Evolutionary conservation across 31 red algal genomes (phyloP).

Genomic region (Bonnemaisonia californica): DNA sequence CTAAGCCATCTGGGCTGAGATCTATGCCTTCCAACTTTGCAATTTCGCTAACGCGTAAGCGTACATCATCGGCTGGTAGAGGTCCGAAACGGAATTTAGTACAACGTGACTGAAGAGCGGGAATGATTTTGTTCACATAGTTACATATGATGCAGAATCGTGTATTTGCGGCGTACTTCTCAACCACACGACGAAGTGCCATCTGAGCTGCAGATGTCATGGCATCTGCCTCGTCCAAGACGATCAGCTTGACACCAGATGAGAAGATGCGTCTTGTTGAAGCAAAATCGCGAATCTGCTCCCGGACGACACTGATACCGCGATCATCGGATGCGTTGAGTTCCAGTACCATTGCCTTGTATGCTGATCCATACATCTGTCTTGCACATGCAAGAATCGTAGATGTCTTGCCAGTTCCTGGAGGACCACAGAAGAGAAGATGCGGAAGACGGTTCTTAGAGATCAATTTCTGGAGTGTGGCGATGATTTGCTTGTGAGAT

Average conservation of each 20-base stretch:
- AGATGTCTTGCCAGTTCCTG: slow-evolving; percentile 97
- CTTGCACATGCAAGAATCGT: slow-evolving; percentile 91
- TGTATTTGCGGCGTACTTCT: slow-evolving; percentile 86
- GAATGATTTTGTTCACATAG: slow-evolving; percentile 98
- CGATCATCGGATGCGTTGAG: slow-evolving; percentile 99
- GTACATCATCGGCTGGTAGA: slow-evolving; percentile 67
- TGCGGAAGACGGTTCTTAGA: slow-evolving; percentile 83
- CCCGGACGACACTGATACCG: slow-evolving; percentile 92
- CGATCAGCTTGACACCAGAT: slow-evolving; percentile 82
- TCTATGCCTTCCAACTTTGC: slow-evolving; percentile 66
- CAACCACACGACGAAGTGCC: slow-evolving; percentile 91
- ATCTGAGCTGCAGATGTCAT: slow-evolving; percentile 94
- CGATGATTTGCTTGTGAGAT: slow-evolving; percentile 89
- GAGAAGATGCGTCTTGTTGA: slow-evolving; percentile 86
- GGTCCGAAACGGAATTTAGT: slow-evolving; percentile 96
- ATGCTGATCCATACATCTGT: slow-evolving; percentile 89
- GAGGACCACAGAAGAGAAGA: slow-evolving; percentile 96
- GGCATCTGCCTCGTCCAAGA: slow-evolving; percentile 98
- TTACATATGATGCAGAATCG: slow-evolving; percentile 98
- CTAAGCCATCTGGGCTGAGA: slow-evolving; percentile 67
- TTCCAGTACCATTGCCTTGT: slow-evolving; percentile 87
- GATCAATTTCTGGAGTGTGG: slow-evolving; percentile 82
- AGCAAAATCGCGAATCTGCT: slow-evolving; percentile 97
- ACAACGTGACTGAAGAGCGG: slow-evolving; percentile 98
- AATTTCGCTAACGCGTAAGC: slow-evolving; percentile 66